Evolutionary conservation across 306 rosid genomes (phyloP), one percentile per base, ranked within the genome.

Genomic region (apple (Malus domestica)): DNA sequence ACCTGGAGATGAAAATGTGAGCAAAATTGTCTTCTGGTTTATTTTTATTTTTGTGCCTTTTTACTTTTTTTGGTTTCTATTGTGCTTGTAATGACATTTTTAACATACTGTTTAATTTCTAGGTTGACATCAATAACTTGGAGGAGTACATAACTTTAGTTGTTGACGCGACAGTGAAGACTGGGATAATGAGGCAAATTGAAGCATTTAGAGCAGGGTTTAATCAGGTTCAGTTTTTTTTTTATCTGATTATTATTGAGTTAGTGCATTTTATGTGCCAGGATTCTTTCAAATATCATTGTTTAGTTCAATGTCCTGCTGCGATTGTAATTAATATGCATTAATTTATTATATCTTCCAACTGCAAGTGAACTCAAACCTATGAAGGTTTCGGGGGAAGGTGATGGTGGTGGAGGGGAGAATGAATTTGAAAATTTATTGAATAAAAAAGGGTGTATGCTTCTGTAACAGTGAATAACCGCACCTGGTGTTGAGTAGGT

Each of bases 191-290:
- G 76, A 91, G 86, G 72, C 99, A 96, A 83, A 77, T 93, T 76
- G 99, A 96, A 81, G 98, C 96, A 65, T 96, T 96, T 83, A 96
- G 88, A 77, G 90, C 91, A 29, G 99, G 99, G 67, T 96, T 96
- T 76, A 96, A 93, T 88, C 98, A 96, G 98, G 99, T 96, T 51
- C n/a, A 60, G 51, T 20, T 27, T 46, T 22, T 46, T 22, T 22
- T 58, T 25, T 16, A 5, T 57, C 66, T 29, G 10, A 23, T 19
- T 46, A 13, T 44, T 3, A 40, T 52, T 42, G 72, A n/a, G 8
- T 68, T 38, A 0, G 3, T 33, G 32, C 8, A 4, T 8, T 59
- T 51, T 51, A 15, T 73, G 35, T 59, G 68, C 57, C 4, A 40
- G 15, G 3, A 16, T 59, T 61, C 32, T 15, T 61, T 29, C 15